Percentiles rank a stretch among this genome's conserved stretches.
phyloP scores from a whole-genome alignment of 208 protist species.

The Trypanosoma scelopori region DNA sequence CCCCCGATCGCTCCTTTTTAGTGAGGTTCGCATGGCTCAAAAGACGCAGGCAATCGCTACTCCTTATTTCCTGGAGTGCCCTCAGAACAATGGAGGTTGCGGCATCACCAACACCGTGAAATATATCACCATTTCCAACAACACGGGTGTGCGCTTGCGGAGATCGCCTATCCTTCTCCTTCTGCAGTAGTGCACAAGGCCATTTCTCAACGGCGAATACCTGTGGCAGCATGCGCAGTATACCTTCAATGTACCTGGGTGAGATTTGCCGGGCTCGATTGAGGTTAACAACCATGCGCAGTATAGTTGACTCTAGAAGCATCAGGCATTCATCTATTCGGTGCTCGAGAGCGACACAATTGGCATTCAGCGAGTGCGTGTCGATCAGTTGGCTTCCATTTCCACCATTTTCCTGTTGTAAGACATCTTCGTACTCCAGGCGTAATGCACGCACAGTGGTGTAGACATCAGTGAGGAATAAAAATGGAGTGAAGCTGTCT shows the following conservation, averaged over 20 bases:
- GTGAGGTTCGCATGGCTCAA: neutral
- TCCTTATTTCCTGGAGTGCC: conserved; percentile 20
- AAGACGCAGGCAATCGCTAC: conserved; percentile 24
- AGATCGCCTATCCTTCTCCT: neutral
- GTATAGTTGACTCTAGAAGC: conserved; percentile 20
- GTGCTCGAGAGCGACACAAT: conserved; percentile 2
- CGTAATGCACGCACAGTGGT: conserved; percentile 24
- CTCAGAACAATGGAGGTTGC: conserved; percentile 27
- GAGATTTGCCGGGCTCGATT: conserved; percentile 11
- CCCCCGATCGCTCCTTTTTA: neutral
- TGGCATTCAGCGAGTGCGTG: neutral
- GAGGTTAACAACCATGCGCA: conserved; percentile 24
- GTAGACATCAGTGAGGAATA: conserved; percentile 29
- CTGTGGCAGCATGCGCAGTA: conserved; percentile 19
- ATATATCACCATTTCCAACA: neutral
- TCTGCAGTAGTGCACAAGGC: conserved; percentile 40
- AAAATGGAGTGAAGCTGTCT: neutral
- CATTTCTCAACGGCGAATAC: conserved; percentile 40
- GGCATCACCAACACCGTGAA: conserved; percentile 14
- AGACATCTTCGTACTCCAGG: conserved; percentile 29
- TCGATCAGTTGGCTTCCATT: conserved; percentile 6
- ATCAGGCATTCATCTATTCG: conserved; percentile 18
- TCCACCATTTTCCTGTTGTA: conserved; percentile 8
- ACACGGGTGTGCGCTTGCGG: conserved; percentile 1
- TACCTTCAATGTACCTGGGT: conserved; percentile 28